These are phyloP conservation scores for Crithidia sp. DNA, from an alignment of 208 protist genomes.

Conservation along the genomic window DNA sequence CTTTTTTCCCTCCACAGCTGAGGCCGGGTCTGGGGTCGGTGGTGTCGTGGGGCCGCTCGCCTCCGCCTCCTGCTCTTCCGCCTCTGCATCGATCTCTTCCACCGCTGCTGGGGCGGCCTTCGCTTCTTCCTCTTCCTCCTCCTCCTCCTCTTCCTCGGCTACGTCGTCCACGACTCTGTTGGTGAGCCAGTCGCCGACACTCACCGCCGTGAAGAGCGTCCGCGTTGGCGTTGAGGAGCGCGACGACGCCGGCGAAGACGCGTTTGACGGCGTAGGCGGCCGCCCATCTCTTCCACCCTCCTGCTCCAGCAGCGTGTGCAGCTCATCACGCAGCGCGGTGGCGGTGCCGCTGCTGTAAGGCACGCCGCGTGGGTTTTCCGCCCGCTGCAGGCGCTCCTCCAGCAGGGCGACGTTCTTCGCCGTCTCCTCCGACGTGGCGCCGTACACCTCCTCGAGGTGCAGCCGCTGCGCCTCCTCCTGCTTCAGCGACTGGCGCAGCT, in stretches of 20 bases:
- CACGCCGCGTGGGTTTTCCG: constrained; percentile 22
- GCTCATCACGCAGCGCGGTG: background rate
- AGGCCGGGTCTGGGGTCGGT: too few relatives aligned
- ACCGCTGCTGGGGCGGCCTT: too few relatives aligned
- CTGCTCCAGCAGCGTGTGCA: constrained; percentile 8
- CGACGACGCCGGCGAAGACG: constrained; percentile 21
- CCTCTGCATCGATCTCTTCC: too few relatives aligned
- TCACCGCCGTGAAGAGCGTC: constrained; percentile 23
- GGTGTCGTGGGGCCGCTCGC: too few relatives aligned
- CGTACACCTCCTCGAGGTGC: constrained; percentile 52
- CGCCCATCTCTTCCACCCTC: background rate
- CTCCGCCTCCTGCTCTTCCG: too few relatives aligned
- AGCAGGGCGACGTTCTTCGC: constrained; percentile 46
- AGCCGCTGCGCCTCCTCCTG: constrained; percentile 55
- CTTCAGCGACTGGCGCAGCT: constrained; percentile 41
- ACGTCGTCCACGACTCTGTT: constrained; percentile 1
- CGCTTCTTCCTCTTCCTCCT: too few relatives aligned
- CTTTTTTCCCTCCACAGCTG: background rate
- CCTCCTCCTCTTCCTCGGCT: background rate
- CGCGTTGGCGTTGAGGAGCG: constrained; percentile 16
- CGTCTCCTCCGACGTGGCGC: constrained; percentile 37
- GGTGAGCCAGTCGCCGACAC: constrained; percentile 8
- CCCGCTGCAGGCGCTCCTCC: constrained; percentile 50
- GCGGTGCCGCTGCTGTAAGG: constrained; percentile 1
- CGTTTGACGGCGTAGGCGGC: constrained; percentile 4